Percentiles rank a stretch among this genome's conserved stretches.
phyloP scores from a whole-genome alignment of 2,329 filamentous ascomycete genomes.

The Pyrenochaeta sp. region DNA sequence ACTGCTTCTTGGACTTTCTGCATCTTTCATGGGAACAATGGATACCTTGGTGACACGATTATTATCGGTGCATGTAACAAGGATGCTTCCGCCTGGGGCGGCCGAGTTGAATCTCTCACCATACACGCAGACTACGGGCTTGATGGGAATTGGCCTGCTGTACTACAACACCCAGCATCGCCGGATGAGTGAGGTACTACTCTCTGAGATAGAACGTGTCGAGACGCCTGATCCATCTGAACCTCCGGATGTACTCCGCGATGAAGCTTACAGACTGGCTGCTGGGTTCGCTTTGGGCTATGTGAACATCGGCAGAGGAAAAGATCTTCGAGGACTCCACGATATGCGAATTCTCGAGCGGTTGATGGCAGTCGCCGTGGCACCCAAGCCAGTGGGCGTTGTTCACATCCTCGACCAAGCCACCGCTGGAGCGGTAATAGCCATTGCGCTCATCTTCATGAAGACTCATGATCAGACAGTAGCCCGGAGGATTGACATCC shows the following conservation, averaged over 20 bases:
- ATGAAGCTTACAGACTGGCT: constrained; percentile 94
- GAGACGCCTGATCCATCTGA: constrained; percentile 76
- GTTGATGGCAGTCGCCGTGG: constrained; percentile 82
- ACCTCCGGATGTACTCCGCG: constrained; percentile 78
- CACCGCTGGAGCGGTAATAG: constrained; percentile 90
- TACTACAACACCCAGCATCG: constrained; percentile 97
- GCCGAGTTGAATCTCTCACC: constrained; percentile 94
- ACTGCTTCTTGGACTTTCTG: constrained; percentile 87
- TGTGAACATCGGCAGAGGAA: constrained; percentile 93
- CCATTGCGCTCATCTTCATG: constrained; percentile 92
- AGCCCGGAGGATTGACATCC: constrained; percentile 90
- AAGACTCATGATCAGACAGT: constrained; percentile 90
- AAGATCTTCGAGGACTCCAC: constrained; percentile 84
- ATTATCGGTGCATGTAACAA: constrained; percentile 92
- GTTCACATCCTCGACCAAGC: constrained; percentile 94
- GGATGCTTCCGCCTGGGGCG: constrained; percentile 90
- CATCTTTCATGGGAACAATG: constrained; percentile 96
- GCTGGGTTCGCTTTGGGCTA: constrained; percentile 92
- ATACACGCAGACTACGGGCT: constrained; percentile 90
- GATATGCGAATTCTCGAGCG: constrained; percentile 94
- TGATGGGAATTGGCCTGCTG: constrained; percentile 94
- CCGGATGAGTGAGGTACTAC: constrained; percentile 98
- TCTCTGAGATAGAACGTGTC: constrained; percentile 92
- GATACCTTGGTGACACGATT: constrained; percentile 92
- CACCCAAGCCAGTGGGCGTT: constrained; percentile 87